Evolutionary conservation across 345 rosid genomes (phyloP).

Genomic region (Citrus hindsii): DNA sequence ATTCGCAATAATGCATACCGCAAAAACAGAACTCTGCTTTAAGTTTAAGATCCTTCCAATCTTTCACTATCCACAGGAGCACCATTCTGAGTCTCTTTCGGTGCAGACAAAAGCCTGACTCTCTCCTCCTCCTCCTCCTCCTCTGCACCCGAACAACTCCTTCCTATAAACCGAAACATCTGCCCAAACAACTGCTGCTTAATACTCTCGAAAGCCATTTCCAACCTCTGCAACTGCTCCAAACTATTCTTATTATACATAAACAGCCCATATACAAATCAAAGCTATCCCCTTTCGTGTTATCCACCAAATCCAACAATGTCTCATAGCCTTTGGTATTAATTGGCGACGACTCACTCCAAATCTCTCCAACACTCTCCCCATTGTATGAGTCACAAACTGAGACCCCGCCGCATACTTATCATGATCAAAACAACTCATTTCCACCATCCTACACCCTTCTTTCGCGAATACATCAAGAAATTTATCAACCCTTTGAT

Average conservation of each 20-base stretch:
- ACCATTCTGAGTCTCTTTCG: conserved; percentile 29
- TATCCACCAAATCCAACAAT: conserved; percentile 73
- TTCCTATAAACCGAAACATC: conserved; percentile 25
- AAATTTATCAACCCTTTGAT: conserved; percentile 39
- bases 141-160: conserved; percentile 19
- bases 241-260: conserved; percentile 64
- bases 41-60: not conserved
- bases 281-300: conserved; percentile 71
- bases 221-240: conserved; percentile 73
- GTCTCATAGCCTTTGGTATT: conserved; percentile 86
- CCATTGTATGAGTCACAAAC: conserved; percentile 76
- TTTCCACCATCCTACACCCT: conserved; percentile 85
- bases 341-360: conserved; percentile 61
- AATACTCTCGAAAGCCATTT: conserved; percentile 64
- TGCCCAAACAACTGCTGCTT: conserved; percentile 51
- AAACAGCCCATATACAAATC: conserved; percentile 76
- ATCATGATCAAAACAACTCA: conserved; percentile 75
- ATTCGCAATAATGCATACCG: not conserved
- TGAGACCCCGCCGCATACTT: conserved; percentile 73
- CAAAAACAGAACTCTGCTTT: not conserved
- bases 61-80: conserved; percentile 15
- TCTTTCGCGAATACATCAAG: conserved; percentile 37
- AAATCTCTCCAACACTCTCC: conserved; percentile 64
- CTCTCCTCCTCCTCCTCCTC: conserved; percentile 9
- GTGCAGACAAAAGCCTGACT: conserved; percentile 3